Percentiles rank a stretch among this genome's conserved stretches.
Evolutionary conservation across 148 eudicot species (phyloP).

Genomic region (Rhododendron vialii): DNA sequence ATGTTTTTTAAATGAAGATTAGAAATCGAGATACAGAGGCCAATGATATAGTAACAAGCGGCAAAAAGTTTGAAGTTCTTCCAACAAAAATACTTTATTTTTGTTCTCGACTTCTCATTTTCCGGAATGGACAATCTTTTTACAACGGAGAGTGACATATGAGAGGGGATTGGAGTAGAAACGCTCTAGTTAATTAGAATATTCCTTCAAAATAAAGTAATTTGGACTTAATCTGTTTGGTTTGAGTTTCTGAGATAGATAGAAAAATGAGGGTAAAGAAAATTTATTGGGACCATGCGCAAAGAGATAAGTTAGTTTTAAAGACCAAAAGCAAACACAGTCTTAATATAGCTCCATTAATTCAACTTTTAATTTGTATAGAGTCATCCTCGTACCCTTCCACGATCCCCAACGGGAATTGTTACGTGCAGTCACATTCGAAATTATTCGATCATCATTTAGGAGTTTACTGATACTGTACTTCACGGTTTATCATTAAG

Average conservation of each 20-base stretch:
- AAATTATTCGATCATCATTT: too few species aligned
- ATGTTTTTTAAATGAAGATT: not conserved
- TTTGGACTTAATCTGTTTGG: not conserved
- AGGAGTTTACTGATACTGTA: too few species aligned
- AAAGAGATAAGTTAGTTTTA: too few species aligned
- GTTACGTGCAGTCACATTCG: too few species aligned
- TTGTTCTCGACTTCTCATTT: not conserved
- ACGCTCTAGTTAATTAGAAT: not conserved
- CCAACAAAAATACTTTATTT: not conserved
- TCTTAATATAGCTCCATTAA: too few species aligned
- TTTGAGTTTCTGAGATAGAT: not conserved
- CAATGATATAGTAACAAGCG: not conserved
- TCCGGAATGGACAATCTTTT: not conserved
- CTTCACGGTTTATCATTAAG: too few species aligned
- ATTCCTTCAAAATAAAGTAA: not conserved
- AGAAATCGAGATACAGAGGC: not conserved
- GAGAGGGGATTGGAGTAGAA: not conserved
- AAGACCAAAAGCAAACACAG: too few species aligned
- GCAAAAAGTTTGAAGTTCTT: not conserved
- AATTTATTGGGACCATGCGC: too few species aligned
- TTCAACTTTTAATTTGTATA: too few species aligned
- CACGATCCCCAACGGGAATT: too few species aligned
- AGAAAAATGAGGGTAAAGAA: not conserved
- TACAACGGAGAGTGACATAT: not conserved
- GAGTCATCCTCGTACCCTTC: too few species aligned